Percentiles rank a stretch among this genome's conserved stretches.
phyloP scores from a whole-genome alignment of 148 eudicot genomes.

The Camellia lanceoleosa region DNA sequence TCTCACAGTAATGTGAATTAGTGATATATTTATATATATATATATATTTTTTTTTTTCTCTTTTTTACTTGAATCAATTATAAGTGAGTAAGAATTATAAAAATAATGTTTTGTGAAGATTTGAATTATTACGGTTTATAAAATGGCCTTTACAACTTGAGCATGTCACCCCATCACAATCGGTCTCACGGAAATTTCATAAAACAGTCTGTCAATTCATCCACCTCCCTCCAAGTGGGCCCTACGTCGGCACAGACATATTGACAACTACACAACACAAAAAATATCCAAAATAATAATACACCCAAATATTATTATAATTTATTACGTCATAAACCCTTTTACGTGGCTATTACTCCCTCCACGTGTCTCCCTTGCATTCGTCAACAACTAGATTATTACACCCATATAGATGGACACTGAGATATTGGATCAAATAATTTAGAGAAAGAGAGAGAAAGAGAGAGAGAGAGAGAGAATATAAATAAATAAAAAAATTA shows the following conservation, averaged over 20 bases:
- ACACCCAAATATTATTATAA: not conserved
- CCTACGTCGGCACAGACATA: slow-evolving; percentile 51
- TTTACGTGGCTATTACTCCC: slow-evolving; percentile 18
- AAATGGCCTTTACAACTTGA: not conserved
- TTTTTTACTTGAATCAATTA: too few relatives aligned
- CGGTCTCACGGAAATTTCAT: slow-evolving; percentile 10
- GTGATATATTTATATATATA: too few relatives aligned
- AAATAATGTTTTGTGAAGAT: too few relatives aligned
- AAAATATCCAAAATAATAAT: slow-evolving; percentile 3
- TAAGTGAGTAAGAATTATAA: too few relatives aligned
- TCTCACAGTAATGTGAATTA: too few relatives aligned
- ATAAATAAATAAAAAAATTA: too few relatives aligned
- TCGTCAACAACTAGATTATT: slow-evolving; percentile 19
- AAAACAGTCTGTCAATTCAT: slow-evolving; percentile 3
- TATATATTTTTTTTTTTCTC: too few relatives aligned
- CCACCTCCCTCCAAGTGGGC: slow-evolving; percentile 19
- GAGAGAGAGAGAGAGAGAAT: slow-evolving; percentile 8
- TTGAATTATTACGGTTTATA: too few relatives aligned
- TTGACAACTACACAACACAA: slow-evolving; percentile 24
- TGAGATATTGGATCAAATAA: too few relatives aligned
- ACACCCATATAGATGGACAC: too few relatives aligned
- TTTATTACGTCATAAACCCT: not conserved
- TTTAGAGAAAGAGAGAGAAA: not conserved
- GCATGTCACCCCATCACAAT: slow-evolving; percentile 11
- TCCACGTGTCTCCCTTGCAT: slow-evolving; percentile 33